A percentile compares a stretch with the other conserved stretches of the same genome.
These are phyloP conservation scores for Septoria linicola DNA, from an alignment of 2,329 filamentous ascomycete genomes.

Conservation along the genomic window DNA sequence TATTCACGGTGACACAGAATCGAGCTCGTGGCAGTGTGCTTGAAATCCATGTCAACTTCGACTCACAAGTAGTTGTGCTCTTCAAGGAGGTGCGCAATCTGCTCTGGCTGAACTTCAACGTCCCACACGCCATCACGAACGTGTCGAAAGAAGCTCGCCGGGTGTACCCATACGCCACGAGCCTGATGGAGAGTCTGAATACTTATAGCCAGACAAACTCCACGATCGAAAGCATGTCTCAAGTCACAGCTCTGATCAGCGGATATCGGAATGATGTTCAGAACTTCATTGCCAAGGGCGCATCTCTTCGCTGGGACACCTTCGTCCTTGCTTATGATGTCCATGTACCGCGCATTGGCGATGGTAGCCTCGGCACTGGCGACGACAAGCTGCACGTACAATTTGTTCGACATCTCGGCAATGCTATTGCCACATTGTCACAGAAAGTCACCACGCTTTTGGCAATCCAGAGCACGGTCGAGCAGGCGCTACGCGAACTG, in stretches of 20 bases:
- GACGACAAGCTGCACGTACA: conserved; percentile 67
- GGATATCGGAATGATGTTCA: conserved; percentile 93
- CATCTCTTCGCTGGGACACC: conserved; percentile 92
- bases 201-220: conserved; percentile 86
- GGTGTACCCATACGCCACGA: conserved; percentile 96
- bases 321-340: conserved; percentile 97
- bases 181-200: conserved; percentile 96
- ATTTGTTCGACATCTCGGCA: conserved; percentile 91
- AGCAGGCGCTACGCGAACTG: conserved; percentile 79
- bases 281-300: conserved; percentile 75
- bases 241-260: conserved; percentile 82
- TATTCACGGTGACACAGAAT: conserved; percentile 87
- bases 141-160: conserved; percentile 98
- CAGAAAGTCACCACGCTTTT: conserved; percentile 77
- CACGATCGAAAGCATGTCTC: conserved; percentile 79
- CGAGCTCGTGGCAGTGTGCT: conserved; percentile 85
- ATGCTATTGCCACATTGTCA: conserved; percentile 82
- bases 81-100: conserved; percentile 99
- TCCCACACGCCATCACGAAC: conserved; percentile 91
- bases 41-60: conserved; percentile 92
- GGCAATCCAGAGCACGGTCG: conserved; percentile 74
- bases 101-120: conserved; percentile 89
- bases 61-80: conserved; percentile 91
- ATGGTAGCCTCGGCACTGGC: conserved; percentile 24
- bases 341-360: conserved; percentile 65